Evolutionary conservation across 257 asterid genomes (phyloP).

Genomic region (Solanum ahanhuiri): DNA sequence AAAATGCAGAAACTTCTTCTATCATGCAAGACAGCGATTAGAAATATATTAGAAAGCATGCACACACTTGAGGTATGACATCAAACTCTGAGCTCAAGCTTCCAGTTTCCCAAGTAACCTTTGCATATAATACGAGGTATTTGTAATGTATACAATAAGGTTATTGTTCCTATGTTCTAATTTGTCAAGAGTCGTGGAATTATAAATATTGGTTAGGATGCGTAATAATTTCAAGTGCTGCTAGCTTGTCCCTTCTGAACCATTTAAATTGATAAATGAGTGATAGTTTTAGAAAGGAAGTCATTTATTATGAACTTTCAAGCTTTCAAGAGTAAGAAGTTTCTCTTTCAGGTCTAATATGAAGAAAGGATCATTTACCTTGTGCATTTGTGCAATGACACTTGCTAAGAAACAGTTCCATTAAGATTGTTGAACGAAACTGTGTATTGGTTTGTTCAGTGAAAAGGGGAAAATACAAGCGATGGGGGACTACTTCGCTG

Average conservation of each 20-base stretch:
- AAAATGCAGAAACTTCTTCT: constrained; percentile 32
- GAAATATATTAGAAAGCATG: constrained; percentile 23
- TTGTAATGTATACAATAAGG: neutral
- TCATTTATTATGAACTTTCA: neutral
- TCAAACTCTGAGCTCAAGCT: neutral
- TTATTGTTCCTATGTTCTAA: neutral
- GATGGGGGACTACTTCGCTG: neutral
- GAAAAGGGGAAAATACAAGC: neutral
- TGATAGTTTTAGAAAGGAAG: neutral
- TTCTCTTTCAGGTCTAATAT: neutral
- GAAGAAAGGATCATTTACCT: neutral
- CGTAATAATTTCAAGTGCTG: neutral
- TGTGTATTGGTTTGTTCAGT: neutral
- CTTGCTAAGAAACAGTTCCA: neutral
- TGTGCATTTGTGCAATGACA: neutral
- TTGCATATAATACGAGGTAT: neutral
- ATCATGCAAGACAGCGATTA: constrained; percentile 28
- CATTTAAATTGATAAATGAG: neutral
- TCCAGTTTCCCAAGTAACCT: neutral
- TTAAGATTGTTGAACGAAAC: neutral
- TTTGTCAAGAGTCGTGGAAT: neutral
- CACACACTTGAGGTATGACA: constrained; percentile 37
- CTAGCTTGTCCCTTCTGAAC: neutral
- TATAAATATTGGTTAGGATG: neutral
- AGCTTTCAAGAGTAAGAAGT: neutral